Percentiles rank a stretch among this genome's conserved stretches.
phyloP scores from a whole-genome alignment of 164 flowering plant genomes.

The Vitis vinifera region ASM3070453v1 NC_081823.1:26105001-26105500 shows the following conservation, averaged over 20 bases:
- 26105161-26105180: neutral
- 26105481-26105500: too few species aligned
- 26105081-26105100: constrained; percentile 59
- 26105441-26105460: too few species aligned
- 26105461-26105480: too few species aligned
- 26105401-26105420: too few species aligned
- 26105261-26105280: neutral
- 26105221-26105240: neutral
- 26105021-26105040: constrained; percentile 55
- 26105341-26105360: too few species aligned
- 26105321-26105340: too few species aligned
- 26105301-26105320: too few species aligned
- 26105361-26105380: too few species aligned
- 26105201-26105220: too few species aligned
- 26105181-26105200: neutral
- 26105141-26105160: neutral
- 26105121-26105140: constrained; percentile 43
- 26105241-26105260: neutral
- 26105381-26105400: too few species aligned
- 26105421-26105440: too few species aligned
- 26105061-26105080: constrained; percentile 42
- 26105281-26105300: too few species aligned
- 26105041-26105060: constrained; percentile 60
- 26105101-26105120: constrained; percentile 50
- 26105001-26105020: neutral